These are phyloP conservation scores for Orbilia quercus DNA, from an alignment of 2,329 filamentous ascomycete genomes.

Conservation along the genomic window DNA sequence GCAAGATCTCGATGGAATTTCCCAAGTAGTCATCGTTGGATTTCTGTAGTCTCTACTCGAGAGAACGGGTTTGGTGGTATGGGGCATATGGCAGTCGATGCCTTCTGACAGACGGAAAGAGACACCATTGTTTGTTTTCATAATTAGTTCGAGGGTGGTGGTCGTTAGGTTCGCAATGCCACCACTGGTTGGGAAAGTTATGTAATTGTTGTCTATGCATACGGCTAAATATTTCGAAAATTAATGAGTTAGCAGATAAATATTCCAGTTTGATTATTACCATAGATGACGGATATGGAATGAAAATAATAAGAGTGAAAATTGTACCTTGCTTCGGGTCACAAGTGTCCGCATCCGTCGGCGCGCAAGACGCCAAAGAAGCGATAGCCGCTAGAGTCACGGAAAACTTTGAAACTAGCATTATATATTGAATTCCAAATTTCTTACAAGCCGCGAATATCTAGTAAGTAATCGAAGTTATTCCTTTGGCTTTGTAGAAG, in stretches of 20 bases:
- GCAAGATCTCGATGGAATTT: slow-evolving; percentile 5
- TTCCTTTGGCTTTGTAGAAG: no score
- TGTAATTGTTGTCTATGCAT: slow-evolving; percentile 1
- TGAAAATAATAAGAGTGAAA: no score
- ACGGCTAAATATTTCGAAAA: background rate
- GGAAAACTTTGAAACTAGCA: no score
- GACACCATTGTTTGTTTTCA: background rate
- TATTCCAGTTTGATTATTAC: background rate
- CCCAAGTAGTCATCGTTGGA: slow-evolving; percentile 2
- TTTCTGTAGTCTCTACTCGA: background rate
- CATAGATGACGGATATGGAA: no score
- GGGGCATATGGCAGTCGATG: no score
- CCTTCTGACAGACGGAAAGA: slow-evolving; percentile 1
- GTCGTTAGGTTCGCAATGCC: slow-evolving; percentile 14
- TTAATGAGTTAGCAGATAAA: background rate
- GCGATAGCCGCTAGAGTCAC: no score
- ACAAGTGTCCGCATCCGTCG: no score
- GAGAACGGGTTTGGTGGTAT: background rate
- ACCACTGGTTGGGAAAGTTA: background rate
- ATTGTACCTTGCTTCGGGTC: no score
- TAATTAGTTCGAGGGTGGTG: slow-evolving; percentile 18
- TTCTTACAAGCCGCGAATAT: no score
- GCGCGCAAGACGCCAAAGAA: no score
- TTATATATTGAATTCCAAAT: no score
- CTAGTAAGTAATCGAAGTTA: no score